Evolutionary conservation across 495 filamentous ascomycete genomes (phyloP).

Genomic region (Hyphodiscus hymeniophilus): DNA sequence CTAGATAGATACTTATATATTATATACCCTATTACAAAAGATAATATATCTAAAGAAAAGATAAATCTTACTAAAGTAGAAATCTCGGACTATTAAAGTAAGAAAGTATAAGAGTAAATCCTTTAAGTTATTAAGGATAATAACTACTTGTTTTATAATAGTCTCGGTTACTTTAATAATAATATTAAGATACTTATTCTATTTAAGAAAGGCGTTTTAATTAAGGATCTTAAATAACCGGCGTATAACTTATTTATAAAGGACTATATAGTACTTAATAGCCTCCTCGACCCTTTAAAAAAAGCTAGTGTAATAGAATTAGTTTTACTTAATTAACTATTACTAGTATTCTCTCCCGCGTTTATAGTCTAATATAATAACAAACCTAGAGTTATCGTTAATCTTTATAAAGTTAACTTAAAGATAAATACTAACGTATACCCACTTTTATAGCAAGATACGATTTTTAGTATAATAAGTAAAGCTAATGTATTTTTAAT

Average conservation of each 20-base stretch:
- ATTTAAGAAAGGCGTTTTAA: not conserved
- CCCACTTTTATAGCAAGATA: not conserved
- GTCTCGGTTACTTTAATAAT: not conserved
- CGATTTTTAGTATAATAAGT: not conserved
- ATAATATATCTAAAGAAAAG: not conserved
- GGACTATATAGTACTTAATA: not conserved
- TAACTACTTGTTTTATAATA: constrained; percentile 1
- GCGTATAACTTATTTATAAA: not conserved
- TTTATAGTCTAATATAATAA: not conserved
- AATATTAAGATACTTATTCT: not conserved
- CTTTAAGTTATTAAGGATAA: not conserved
- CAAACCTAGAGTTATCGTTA: not conserved
- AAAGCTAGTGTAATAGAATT: not conserved
- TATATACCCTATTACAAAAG: not conserved
- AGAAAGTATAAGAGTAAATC: not conserved
- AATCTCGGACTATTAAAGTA: not conserved
- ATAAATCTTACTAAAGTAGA: too few relatives aligned
- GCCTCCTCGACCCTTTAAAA: not conserved
- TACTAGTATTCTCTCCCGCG: not conserved
- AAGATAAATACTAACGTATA: not conserved
- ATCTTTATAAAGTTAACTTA: not conserved
- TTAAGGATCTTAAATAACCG: not conserved
- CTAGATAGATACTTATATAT: not conserved
- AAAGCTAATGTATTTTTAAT: not conserved
- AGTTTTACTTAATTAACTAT: not conserved